These are phyloP conservation scores for Fusarium foetens DNA, from an alignment of 2,329 filamentous ascomycete species.

Conservation along the genomic window DNA sequence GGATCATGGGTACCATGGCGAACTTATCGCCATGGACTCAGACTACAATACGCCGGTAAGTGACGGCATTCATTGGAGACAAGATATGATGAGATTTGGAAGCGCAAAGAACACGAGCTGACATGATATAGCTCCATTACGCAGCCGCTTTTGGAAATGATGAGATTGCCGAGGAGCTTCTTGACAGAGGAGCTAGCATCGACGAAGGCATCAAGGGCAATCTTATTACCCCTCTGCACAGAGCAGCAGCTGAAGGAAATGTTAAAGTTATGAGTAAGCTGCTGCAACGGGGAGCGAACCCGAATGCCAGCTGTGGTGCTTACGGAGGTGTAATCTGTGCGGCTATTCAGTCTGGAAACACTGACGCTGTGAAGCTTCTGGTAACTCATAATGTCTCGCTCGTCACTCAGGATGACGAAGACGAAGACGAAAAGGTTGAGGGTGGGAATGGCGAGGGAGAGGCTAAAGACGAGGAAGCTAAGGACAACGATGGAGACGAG, in stretches of 20 bases:
- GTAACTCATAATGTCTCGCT: conserved; percentile 53
- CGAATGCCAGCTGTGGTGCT: conserved; percentile 47
- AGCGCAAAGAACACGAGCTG: background rate
- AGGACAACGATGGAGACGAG: background rate
- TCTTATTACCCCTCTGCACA: conserved; percentile 51
- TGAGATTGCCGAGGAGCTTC: conserved; percentile 24
- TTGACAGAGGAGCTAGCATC: conserved; percentile 17
- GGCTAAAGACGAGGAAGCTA: background rate
- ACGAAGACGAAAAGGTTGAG: background rate
- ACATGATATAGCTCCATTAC: conserved; percentile 12
- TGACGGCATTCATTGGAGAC: background rate
- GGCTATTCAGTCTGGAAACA: conserved; percentile 55
- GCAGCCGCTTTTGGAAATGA: conserved; percentile 21
- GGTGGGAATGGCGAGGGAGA: conserved; percentile 23
- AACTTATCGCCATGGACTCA: conserved; percentile 37
- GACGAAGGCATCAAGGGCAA: conserved; percentile 47
- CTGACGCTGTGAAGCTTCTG: conserved; percentile 53
- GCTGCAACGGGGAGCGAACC: conserved; percentile 50
- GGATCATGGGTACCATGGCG: conserved; percentile 43
- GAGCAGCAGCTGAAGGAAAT: conserved; percentile 52
- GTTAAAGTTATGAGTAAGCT: conserved; percentile 55
- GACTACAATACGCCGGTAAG: conserved; percentile 50
- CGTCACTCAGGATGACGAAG: conserved; percentile 39
- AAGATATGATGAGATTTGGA: background rate
- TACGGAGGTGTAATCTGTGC: conserved; percentile 52